Conservation (phyloP, 805 yeast species). For the Wickerhamiella siamensis region DNA sequence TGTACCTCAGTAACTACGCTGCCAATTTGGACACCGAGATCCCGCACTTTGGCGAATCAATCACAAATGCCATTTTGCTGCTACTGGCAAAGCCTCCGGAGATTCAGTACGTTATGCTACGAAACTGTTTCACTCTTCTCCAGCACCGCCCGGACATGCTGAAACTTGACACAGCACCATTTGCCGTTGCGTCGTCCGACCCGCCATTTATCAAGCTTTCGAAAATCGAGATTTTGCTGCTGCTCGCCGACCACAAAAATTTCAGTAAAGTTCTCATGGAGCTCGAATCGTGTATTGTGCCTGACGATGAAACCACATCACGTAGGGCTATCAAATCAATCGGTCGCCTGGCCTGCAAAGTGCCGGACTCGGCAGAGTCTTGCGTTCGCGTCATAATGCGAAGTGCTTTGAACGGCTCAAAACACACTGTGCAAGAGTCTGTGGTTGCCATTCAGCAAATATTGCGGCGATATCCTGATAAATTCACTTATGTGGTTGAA, state of each 20-base stretch:
- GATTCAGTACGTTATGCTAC: conserved; percentile 63
- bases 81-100: conserved; percentile 66
- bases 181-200: conserved; percentile 34
- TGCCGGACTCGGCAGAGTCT: conserved; percentile 42
- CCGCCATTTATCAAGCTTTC: conserved; percentile 82
- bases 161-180: conserved; percentile 12
- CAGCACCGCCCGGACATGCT: conserved; percentile 49
- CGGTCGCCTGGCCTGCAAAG: conserved; percentile 74
- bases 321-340: conserved; percentile 78
- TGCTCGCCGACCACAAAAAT: conserved; percentile 55
- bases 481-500: conserved; percentile 30
- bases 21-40: conserved; percentile 39
- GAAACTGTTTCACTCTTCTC: conserved; percentile 65
- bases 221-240: conserved; percentile 71
- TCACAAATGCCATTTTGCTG: conserved; percentile 56
- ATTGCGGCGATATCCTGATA: conserved; percentile 56
- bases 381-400: conserved; percentile 52
- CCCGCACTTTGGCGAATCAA: conserved; percentile 38
- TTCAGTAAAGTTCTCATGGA: conserved; percentile 53
- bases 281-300: conserved; percentile 73
- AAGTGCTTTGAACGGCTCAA: conserved; percentile 47
- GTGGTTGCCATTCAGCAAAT: conserved; percentile 64
- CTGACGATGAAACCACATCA: conserved; percentile 73
- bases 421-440: conserved; percentile 68
- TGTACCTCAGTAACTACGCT: conserved; percentile 62